These are phyloP conservation scores for Rhexocercosporidium sp. DNA, from an alignment of 2,329 filamentous ascomycete genomes.

Conservation along the genomic window DNA sequence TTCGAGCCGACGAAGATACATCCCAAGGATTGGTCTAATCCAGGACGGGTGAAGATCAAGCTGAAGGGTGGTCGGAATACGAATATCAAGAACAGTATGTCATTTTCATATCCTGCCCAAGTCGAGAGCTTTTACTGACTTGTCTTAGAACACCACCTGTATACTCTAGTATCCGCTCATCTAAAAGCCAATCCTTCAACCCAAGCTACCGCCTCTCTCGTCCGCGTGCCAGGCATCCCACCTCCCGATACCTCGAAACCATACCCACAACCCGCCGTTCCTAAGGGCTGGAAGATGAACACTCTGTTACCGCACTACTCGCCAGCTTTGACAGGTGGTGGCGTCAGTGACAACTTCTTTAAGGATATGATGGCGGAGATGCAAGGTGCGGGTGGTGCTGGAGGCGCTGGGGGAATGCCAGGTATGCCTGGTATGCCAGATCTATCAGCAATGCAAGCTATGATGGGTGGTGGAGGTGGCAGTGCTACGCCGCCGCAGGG, in stretches of 20 bases:
- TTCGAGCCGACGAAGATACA: constrained; percentile 93
- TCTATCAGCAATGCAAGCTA: constrained; percentile 55
- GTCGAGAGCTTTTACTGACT: not conserved
- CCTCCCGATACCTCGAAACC: constrained; percentile 67
- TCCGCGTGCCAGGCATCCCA: constrained; percentile 73
- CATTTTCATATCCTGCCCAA: not conserved
- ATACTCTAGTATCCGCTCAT: constrained; percentile 77
- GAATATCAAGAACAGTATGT: constrained; percentile 68
- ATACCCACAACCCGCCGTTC: constrained; percentile 75
- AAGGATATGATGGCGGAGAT: constrained; percentile 98
- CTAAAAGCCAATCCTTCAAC: constrained; percentile 80
- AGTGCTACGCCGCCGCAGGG: constrained; percentile 43
- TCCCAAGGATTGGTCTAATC: constrained; percentile 97
- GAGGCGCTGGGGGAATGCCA: constrained; percentile 41
- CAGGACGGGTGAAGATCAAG: constrained; percentile 82
- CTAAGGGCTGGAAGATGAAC: constrained; percentile 89
- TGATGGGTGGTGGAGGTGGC: constrained; percentile 47
- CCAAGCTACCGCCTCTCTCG: constrained; percentile 70
- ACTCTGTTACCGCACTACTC: constrained; percentile 85
- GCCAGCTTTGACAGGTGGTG: constrained; percentile 88
- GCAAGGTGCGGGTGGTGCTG: constrained; percentile 48
- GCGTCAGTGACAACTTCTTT: constrained; percentile 91
- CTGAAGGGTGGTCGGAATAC: constrained; percentile 65
- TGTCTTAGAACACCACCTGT: constrained; percentile 79
- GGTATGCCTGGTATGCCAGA: constrained; percentile 48